Conservation (phyloP, 108 stramenopile species). For the Discostella pseudostelligera region DNA sequence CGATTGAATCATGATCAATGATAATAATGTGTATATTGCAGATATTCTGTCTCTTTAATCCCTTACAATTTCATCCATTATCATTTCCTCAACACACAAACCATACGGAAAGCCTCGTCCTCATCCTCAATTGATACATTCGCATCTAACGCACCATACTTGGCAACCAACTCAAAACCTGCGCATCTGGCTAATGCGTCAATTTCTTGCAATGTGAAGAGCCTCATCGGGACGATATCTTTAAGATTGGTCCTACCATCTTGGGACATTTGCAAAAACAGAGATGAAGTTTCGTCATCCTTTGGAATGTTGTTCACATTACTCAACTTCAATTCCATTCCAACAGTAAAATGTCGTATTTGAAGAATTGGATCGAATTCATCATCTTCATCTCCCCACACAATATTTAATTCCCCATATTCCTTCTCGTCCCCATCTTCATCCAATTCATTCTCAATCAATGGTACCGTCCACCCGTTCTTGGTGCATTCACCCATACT, state of each 20-base stretch:
- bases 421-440: constrained; percentile 48
- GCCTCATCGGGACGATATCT: constrained; percentile 74
- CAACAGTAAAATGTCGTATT: constrained; percentile 72
- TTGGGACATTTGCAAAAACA: constrained; percentile 12
- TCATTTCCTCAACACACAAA: constrained; percentile 66
- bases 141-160: constrained; percentile 70
- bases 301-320: constrained; percentile 34
- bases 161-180: constrained; percentile 65
- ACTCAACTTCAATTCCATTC: constrained; percentile 55
- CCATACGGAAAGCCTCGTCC: constrained; percentile 77
- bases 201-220: constrained; percentile 86
- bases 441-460: constrained; percentile 49
- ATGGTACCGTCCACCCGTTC: constrained; percentile 77
- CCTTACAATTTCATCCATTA: too few species aligned
- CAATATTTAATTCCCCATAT: constrained; percentile 70
- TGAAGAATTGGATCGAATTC: constrained; percentile 77
- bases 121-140: constrained; percentile 73
- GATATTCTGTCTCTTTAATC: too few species aligned
- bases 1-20: too few species aligned
- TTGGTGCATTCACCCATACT: constrained; percentile 76
- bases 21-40: too few species aligned
- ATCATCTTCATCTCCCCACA: constrained; percentile 87
- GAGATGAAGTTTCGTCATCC: constrained; percentile 12
- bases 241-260: constrained; percentile 46
- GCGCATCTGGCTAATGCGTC: constrained; percentile 59